These are phyloP conservation scores for Herpetomonas samuelpessoai DNA, from an alignment of 208 protist species.

Conservation along the genomic window DNA sequence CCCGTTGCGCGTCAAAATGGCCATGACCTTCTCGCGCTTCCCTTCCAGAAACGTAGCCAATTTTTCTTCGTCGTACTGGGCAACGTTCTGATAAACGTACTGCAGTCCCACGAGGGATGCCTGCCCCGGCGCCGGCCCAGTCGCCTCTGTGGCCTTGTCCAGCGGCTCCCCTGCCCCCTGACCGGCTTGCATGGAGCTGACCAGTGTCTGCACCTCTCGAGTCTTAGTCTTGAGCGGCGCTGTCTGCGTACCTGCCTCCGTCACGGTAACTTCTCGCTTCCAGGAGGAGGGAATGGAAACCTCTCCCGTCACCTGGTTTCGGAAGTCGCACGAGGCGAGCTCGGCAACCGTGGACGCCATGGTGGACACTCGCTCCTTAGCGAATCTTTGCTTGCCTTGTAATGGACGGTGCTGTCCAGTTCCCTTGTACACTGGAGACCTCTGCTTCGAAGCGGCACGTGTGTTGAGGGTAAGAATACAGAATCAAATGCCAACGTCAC, in stretches of 20 bases:
- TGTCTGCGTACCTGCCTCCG: conserved; percentile 53
- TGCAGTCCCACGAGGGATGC: conserved; percentile 71
- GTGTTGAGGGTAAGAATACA: too few relatives aligned
- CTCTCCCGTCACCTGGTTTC: conserved; percentile 71
- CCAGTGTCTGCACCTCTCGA: conserved; percentile 56
- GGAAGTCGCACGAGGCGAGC: conserved; percentile 59
- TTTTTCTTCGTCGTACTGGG: conserved; percentile 50
- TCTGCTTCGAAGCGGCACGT: too few relatives aligned
- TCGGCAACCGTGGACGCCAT: too few relatives aligned
- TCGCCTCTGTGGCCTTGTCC: conserved; percentile 72
- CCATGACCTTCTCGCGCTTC: conserved; percentile 42
- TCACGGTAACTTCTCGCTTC: conserved; percentile 32
- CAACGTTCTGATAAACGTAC: conserved; percentile 66
- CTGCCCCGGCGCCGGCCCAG: conserved; percentile 32
- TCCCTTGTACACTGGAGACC: too few relatives aligned
- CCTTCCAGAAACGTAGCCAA: conserved; percentile 64
- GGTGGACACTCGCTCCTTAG: too few relatives aligned
- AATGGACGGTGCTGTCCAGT: too few relatives aligned
- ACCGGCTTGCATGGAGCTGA: conserved; percentile 51
- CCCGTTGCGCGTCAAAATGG: conserved; percentile 65
- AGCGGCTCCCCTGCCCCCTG: conserved; percentile 29
- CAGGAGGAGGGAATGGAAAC: conserved; percentile 61
- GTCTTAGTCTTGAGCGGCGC: conserved; percentile 23
- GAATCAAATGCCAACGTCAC: too few relatives aligned
- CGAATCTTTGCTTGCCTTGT: too few relatives aligned